These are phyloP conservation scores for Cladosporium oxysporum DNA, from an alignment of 2,329 filamentous ascomycete species.

Conservation along the genomic window DNA sequence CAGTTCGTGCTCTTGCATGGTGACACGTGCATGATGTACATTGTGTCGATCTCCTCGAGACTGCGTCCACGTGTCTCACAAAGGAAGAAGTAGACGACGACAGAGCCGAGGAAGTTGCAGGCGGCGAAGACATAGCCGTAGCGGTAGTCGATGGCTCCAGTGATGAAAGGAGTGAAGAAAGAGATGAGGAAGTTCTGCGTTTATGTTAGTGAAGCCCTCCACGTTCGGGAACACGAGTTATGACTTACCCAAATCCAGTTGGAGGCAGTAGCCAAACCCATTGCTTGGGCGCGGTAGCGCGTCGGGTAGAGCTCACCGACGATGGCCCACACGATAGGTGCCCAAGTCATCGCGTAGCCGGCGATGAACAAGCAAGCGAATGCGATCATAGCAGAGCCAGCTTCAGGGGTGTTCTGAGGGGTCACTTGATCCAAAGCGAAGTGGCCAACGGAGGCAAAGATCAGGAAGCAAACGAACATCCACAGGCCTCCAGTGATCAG, in stretches of 20 bases:
- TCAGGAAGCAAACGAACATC: slow-evolving; percentile 62
- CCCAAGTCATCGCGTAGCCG: slow-evolving; percentile 69
- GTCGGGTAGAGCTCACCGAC: slow-evolving; percentile 57
- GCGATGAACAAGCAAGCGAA: slow-evolving; percentile 70
- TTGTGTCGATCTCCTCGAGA: slow-evolving; percentile 77
- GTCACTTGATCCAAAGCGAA: slow-evolving; percentile 42
- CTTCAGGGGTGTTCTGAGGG: slow-evolving; percentile 40
- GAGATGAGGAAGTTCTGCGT: slow-evolving; percentile 36
- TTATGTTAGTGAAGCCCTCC: neutral
- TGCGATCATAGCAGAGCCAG: slow-evolving; percentile 64
- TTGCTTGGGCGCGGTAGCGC: slow-evolving; percentile 51
- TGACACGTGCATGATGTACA: slow-evolving; percentile 59
- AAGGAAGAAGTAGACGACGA: slow-evolving; percentile 71
- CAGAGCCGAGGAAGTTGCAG: slow-evolving; percentile 33
- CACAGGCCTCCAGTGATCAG: slow-evolving; percentile 49
- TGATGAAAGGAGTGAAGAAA: slow-evolving; percentile 30
- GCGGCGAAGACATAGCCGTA: slow-evolving; percentile 40
- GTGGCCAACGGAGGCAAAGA: slow-evolving; percentile 51
- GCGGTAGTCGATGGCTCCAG: slow-evolving; percentile 36
- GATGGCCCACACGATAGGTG: slow-evolving; percentile 68
- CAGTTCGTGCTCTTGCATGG: slow-evolving; percentile 35
- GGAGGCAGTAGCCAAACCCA: slow-evolving; percentile 61
- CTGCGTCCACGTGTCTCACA: slow-evolving; percentile 72
- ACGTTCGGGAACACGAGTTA: neutral
- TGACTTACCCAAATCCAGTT: slow-evolving; percentile 55